These are phyloP conservation scores for Lactarius sanguifluus DNA, from an alignment of 768 basidiomycete species.

Conservation along the genomic window DNA sequence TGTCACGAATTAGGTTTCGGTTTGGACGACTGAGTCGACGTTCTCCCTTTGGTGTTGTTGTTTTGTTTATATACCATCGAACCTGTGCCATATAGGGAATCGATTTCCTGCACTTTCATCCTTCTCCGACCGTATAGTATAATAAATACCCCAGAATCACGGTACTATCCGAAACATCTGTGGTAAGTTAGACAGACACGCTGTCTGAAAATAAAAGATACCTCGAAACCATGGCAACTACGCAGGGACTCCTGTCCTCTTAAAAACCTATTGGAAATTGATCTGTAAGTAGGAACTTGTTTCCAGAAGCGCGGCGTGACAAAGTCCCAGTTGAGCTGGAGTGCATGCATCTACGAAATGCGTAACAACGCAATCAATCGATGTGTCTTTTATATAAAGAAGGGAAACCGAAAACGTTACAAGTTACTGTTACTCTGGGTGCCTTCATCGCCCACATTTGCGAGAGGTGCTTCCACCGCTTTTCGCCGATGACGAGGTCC, in stretches of 20 bases:
- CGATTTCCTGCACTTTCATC: background rate
- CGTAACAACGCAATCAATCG: constrained; percentile 29
- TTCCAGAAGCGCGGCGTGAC: constrained; percentile 32
- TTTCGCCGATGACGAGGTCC: constrained; percentile 41
- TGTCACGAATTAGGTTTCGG: constrained; percentile 19
- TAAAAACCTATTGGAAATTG: background rate
- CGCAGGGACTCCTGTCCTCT: constrained; percentile 34
- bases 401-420: constrained; percentile 20
- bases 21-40: constrained; percentile 13
- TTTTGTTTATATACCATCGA: constrained; percentile 9
- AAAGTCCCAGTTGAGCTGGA: too few species aligned
- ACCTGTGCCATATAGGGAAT: constrained; percentile 1
- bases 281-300: background rate
- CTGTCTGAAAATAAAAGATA: background rate
- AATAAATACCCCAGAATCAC: constrained; percentile 4
- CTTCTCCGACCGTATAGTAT: constrained; percentile 1
- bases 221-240: constrained; percentile 12
- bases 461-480: constrained; percentile 47
- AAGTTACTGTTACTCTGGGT: constrained; percentile 29
- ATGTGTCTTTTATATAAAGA: background rate
- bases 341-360: constrained; percentile 23
- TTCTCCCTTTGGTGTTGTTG: background rate
- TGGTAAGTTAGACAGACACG: background rate
- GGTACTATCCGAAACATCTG: background rate
- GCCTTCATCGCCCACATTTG: too few species aligned